These are phyloP conservation scores for Candida xiaguanensis DNA, from an alignment of 805 yeast species.

Conservation along the genomic window DNA sequence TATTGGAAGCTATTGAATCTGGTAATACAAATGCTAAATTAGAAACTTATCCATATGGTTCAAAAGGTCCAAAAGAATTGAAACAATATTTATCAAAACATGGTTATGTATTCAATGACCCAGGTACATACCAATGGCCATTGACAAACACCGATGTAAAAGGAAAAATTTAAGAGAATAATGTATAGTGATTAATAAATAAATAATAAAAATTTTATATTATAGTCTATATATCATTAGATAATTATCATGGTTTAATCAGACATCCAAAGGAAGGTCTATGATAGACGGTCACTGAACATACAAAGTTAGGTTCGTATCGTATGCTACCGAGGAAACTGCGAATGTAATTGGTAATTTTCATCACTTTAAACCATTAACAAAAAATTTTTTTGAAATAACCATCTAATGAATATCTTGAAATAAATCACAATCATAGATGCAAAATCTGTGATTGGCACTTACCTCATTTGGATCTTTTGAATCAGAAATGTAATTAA, in stretches of 20 bases:
- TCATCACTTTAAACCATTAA: constrained; percentile 59
- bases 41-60: constrained; percentile 76
- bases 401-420: constrained; percentile 6
- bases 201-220: background rate
- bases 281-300: constrained; percentile 75
- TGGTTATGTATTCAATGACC: constrained; percentile 66
- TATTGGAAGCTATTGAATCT: constrained; percentile 75
- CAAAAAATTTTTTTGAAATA: background rate
- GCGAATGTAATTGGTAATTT: constrained; percentile 78
- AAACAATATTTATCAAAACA: constrained; percentile 59
- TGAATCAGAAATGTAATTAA: constrained; percentile 57
- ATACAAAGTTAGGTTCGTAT: constrained; percentile 77
- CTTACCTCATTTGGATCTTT: constrained; percentile 9
- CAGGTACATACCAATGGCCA: constrained; percentile 86
- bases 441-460: constrained; percentile 1
- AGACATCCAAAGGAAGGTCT: constrained; percentile 91
- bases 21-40: constrained; percentile 60
- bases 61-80: constrained; percentile 79
- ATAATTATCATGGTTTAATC: constrained; percentile 34
- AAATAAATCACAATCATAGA: constrained; percentile 3
- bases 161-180: constrained; percentile 23
- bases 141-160: constrained; percentile 51
- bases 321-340: constrained; percentile 94
- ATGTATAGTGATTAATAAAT: background rate
- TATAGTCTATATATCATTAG: constrained; percentile 2